Conservation (phyloP, 2,329 filamentous ascomycete species). For the Chalaropsis thielavioides region DNA sequence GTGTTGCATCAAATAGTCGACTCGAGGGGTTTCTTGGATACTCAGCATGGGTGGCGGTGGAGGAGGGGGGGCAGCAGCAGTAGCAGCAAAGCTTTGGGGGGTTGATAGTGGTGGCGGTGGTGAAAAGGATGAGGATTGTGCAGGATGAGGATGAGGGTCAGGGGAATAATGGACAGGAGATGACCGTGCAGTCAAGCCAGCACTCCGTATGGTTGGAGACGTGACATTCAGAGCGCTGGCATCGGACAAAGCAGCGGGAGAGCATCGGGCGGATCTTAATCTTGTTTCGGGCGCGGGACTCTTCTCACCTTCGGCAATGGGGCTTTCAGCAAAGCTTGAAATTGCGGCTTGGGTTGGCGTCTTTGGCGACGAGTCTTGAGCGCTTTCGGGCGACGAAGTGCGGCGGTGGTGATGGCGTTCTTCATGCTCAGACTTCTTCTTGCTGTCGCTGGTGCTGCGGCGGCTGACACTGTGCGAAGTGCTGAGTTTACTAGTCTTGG, state of each 20-base stretch:
- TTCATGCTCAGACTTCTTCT: slow-evolving; percentile 30
- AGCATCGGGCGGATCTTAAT: slow-evolving; percentile 3
- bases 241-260: slow-evolving; percentile 8
- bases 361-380: slow-evolving; percentile 43
- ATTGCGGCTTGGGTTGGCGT: slow-evolving; percentile 43
- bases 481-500: slow-evolving; percentile 23
- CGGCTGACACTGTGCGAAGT: slow-evolving; percentile 10
- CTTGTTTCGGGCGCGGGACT: slow-evolving; percentile 12
- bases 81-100: slow-evolving; percentile 29
- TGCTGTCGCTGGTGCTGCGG: slow-evolving; percentile 21
- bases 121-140: slow-evolving; percentile 22
- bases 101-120: slow-evolving; percentile 19
- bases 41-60: slow-evolving; percentile 65
- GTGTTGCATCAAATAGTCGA: slow-evolving; percentile 85
- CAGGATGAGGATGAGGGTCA: slow-evolving; percentile 6
- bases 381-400: slow-evolving; percentile 31
- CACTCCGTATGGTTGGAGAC: slow-evolving; percentile 6
- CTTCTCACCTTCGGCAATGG: slow-evolving; percentile 17
- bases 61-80: slow-evolving; percentile 28
- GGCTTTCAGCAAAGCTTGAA: slow-evolving; percentile 21
- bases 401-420: slow-evolving; percentile 26
- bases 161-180: not conserved
- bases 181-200: slow-evolving; percentile 27
- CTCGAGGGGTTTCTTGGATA: slow-evolving; percentile 57
- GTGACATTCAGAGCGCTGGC: not conserved